Base-by-base conservation (phyloP, 179 eudicot genomes). In the Patellifolia procumbens region DNA sequence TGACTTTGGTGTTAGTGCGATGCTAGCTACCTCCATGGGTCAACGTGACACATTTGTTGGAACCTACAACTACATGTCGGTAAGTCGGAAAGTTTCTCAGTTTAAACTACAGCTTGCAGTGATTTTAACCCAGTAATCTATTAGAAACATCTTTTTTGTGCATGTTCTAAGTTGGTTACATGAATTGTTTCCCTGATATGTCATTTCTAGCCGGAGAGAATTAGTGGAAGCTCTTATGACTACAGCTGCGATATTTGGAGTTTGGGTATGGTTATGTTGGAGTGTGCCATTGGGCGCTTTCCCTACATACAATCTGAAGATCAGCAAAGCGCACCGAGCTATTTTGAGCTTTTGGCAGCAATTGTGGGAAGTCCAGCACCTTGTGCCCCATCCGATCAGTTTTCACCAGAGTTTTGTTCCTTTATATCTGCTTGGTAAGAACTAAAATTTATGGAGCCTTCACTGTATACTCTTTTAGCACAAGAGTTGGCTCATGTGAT, bases 21-120 rank as follows among this genome's bases (percentile, higher is more conserved):
- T 91, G 89, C 82, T 94, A 45, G 97, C 91, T 52, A 91, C 81
- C 83, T 94, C 98, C 68, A 89, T 89, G 94, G 98, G 96, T 76
- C 97, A 94, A 76, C 86, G 97, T 53, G 97, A 94, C 81, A 94
- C 98, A 64, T 94, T 94, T 82, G 98, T 94, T 80, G 98, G 98
- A 53, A 94, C 98, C 31, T 94, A 89, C 81, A 92, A 92, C 83
- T 94, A 94, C 86, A 94, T 94, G 98, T 88, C 98, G 81, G 98
- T 94, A 82, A 75, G 98, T 87, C 32, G 55, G 43, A 39, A 53
- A 66, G 31, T 22, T 59, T 66, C 65, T 73, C 53, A 2, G 19
- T 48, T n/a, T 56, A 19, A 16, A 49, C 39, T 73, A 3, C 7
- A 20, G 35, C 1, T 15, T 3, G n/a, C 20, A 7, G 51, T 48